Percentiles rank a stretch among this genome's conserved stretches.
Evolutionary conservation across 2,329 filamentous ascomycete species (phyloP).

Genomic region (Dactylellina parvicollis): DNA sequence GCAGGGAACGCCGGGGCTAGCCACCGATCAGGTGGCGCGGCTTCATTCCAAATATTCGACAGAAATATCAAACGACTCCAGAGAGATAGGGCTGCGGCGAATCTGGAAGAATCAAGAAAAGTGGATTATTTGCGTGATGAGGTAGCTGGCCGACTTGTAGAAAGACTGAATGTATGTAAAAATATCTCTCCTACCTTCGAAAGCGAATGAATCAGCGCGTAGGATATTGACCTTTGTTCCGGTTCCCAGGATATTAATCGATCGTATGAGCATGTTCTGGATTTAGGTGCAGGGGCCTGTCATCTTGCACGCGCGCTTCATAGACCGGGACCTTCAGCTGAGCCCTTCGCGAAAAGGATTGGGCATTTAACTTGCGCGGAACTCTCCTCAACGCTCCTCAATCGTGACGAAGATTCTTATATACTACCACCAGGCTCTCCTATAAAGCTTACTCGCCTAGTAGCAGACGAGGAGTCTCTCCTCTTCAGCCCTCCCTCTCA

Average conservation of each 20-base stretch:
- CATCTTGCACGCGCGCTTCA: slow-evolving; percentile 87
- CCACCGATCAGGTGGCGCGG: slow-evolving; percentile 2
- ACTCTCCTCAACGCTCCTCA: slow-evolving; percentile 78
- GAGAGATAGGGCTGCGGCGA: slow-evolving; percentile 81
- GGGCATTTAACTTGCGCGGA: slow-evolving; percentile 81
- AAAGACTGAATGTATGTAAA: slow-evolving; percentile 76
- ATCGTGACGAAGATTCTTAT: slow-evolving; percentile 71
- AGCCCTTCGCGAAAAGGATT: slow-evolving; percentile 76
- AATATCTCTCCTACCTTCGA: neutral
- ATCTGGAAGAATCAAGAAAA: slow-evolving; percentile 76
- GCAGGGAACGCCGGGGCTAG: no score
- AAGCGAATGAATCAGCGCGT: slow-evolving; percentile 35
- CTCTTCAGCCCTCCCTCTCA: slow-evolving; percentile 61
- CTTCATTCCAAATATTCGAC: slow-evolving; percentile 88
- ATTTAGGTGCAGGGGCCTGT: slow-evolving; percentile 94
- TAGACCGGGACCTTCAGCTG: slow-evolving; percentile 68
- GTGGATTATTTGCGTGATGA: slow-evolving; percentile 95
- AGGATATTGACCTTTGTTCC: slow-evolving; percentile 37
- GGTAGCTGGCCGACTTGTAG: slow-evolving; percentile 82
- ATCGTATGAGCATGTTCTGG: slow-evolving; percentile 81
- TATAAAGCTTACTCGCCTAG: slow-evolving; percentile 74
- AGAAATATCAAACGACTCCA: slow-evolving; percentile 86
- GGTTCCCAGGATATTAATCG: slow-evolving; percentile 85
- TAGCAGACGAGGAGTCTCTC: slow-evolving; percentile 74
- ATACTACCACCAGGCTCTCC: slow-evolving; percentile 75